Percentiles rank a stretch among this genome's conserved stretches.
phyloP scores from a whole-genome alignment of 345 rosid species.

The Brassica cretica region DNA sequence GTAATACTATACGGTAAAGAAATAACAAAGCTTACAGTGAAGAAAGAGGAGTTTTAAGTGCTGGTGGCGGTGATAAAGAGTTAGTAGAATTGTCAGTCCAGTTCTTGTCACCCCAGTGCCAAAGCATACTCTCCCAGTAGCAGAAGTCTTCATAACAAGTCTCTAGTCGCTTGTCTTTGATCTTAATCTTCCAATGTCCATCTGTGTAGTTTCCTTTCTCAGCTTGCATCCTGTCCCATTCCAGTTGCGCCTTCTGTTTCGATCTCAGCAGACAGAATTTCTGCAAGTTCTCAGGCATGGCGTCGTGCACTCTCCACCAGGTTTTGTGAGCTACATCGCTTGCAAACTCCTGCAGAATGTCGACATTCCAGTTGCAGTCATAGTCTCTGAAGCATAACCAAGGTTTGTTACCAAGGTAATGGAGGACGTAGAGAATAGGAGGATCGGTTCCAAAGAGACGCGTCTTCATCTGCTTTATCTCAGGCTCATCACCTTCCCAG shows the following conservation, averaged over 20 bases:
- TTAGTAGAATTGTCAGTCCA: conserved; percentile 71
- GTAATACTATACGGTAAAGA: conserved; percentile 21
- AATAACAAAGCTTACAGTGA: conserved; percentile 40
- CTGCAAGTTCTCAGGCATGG: conserved; percentile 76
- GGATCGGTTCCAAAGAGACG: conserved; percentile 79
- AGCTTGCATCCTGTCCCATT: conserved; percentile 85
- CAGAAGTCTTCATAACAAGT: conserved; percentile 76
- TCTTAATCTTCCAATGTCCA: conserved; percentile 82
- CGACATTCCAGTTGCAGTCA: conserved; percentile 97
- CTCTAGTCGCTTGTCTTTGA: conserved; percentile 63
- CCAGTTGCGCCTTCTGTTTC: conserved; percentile 84
- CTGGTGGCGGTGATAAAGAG: conserved; percentile 37
- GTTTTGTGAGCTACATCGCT: conserved; percentile 78
- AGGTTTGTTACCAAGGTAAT: conserved; percentile 82
- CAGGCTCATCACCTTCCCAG: conserved; percentile 91
- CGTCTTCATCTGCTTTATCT: conserved; percentile 71
- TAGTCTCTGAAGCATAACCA: conserved; percentile 93
- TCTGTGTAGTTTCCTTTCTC: conserved; percentile 74
- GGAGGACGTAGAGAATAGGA: conserved; percentile 78
- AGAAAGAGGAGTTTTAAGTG: conserved; percentile 38
- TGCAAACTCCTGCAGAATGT: conserved; percentile 75
- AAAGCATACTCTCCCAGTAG: conserved; percentile 89
- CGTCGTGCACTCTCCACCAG: conserved; percentile 92
- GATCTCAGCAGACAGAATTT: conserved; percentile 75
- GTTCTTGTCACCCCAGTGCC: conserved; percentile 95